Evolutionary conservation across 306 rosid genomes (phyloP).

Genomic region (Urtica urens): DNA sequence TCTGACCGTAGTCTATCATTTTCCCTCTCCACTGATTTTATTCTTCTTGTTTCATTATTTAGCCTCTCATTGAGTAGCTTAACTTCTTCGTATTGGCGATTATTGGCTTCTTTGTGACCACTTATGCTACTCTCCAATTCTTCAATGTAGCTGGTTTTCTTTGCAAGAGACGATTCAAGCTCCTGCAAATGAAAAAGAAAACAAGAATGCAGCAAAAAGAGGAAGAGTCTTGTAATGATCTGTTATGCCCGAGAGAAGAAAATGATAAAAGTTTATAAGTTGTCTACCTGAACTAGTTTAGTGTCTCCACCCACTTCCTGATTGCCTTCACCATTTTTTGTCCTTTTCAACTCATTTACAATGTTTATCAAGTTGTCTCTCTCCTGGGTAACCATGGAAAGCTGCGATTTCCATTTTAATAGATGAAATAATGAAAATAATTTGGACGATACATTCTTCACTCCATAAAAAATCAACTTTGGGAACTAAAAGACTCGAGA

Average conservation of each 20-base stretch:
- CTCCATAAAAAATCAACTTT: neutral
- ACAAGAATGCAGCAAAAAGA: slow-evolving; percentile 9
- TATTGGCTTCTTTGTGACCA: slow-evolving; percentile 49
- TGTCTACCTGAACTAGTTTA: slow-evolving; percentile 38
- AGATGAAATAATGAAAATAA: slow-evolving; percentile 2
- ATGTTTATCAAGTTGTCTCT: slow-evolving; percentile 53
- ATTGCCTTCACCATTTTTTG: slow-evolving; percentile 38
- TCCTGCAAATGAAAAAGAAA: slow-evolving; percentile 48
- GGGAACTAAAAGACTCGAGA: neutral
- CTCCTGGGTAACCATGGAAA: slow-evolving; percentile 64
- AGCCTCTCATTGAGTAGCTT: slow-evolving; percentile 59
- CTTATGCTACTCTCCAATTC: slow-evolving; percentile 45
- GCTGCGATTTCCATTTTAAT: slow-evolving; percentile 41
- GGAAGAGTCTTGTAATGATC: too few species aligned
- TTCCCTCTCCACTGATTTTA: slow-evolving; percentile 82
- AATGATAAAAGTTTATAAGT: neutral
- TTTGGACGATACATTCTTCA: neutral
- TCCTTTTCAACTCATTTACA: slow-evolving; percentile 27
- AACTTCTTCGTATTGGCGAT: slow-evolving; percentile 53
- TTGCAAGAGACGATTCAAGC: slow-evolving; percentile 53
- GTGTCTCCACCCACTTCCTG: slow-evolving; percentile 30
- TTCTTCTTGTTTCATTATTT: slow-evolving; percentile 50
- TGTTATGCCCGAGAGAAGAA: neutral
- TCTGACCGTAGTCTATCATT: slow-evolving; percentile 63
- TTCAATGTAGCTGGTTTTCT: slow-evolving; percentile 53